phyloP scores from a whole-genome alignment of 345 rosid genomes.

The Populus euphratica region DNA sequence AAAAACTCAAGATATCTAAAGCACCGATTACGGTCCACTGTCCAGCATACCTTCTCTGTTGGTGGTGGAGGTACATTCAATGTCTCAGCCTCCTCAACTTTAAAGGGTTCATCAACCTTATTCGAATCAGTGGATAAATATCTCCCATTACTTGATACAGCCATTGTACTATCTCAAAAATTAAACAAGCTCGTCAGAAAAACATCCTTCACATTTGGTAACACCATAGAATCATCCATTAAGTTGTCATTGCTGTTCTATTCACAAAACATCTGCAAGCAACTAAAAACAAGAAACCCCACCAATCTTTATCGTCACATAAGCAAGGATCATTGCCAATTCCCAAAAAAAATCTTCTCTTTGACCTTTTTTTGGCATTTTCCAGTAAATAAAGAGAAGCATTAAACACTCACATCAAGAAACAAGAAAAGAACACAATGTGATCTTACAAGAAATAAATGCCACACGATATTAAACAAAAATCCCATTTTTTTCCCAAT shows the following conservation, averaged over 20 bases:
- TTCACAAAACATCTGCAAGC: background rate
- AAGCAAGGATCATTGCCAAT: background rate
- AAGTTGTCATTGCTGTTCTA: background rate
- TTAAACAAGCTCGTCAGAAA: background rate
- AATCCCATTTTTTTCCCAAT: background rate
- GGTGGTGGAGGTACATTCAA: slow-evolving; percentile 74
- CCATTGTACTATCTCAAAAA: slow-evolving; percentile 27
- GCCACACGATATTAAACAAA: background rate
- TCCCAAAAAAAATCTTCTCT: background rate
- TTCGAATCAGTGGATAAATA: slow-evolving; percentile 61
- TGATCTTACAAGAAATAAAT: background rate
- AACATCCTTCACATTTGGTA: background rate
- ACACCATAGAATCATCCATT: background rate
- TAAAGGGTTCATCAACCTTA: slow-evolving; percentile 72
- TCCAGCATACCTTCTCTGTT: slow-evolving; percentile 61
- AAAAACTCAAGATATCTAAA: background rate
- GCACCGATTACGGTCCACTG: background rate
- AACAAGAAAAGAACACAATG: background rate
- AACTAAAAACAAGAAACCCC: background rate
- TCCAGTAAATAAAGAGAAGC: background rate
- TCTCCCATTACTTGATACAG: slow-evolving; percentile 42
- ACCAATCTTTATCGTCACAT: background rate
- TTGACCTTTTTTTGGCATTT: background rate
- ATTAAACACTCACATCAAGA: background rate
- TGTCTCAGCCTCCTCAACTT: slow-evolving; percentile 90